Base-by-base conservation (phyloP, 371 early-diverging fungal genomes). In the Chytridium lagenaria region DNA sequence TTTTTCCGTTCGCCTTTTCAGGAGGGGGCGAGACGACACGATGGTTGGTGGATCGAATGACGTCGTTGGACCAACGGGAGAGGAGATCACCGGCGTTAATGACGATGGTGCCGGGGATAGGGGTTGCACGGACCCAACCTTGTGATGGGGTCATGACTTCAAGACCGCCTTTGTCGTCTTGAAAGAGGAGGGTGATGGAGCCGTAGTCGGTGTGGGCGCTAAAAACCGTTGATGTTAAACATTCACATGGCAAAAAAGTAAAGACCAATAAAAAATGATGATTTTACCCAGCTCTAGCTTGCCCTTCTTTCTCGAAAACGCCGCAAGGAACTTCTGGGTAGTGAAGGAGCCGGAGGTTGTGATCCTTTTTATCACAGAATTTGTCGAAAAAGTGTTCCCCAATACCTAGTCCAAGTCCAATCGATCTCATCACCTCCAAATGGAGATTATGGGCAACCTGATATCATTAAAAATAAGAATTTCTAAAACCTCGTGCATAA, bases 61-160 rank as follows among this genome's bases (percentile, higher is more conserved):
- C 74, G 0, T 90, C 91, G 57, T 83, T 84, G 3, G 92, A 91
- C 93, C 93, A 93, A 71, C 84, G 87, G 68, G 87, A 87, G 26
- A 91, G 67, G 37, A 88, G 85, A 70, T 92, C 92, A 0, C 88
- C 93, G 36, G 91, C 87, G 75, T 92, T 93, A 59, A 93, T 87
- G 50, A 91, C 72, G 61, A 92, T 83, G 1, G 90, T 81, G 30
- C 82, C 83, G 0, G 87, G 83, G 49, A 90, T 82, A 12, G 89
- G 76, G 5, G 90, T 89, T 0, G 90, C 92, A 0, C 89, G 80
- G 15, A 92, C 83, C 89, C 90, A 93, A 2, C 69, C 78, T 31
- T 80, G 50, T 23, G 86, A 80, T 37, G 81, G 80, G 0, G 85
- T 82, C 67, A 86, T 86, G 31, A 86, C 86, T 70, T 93, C 90